These are phyloP conservation scores for Globisporangium ultimum DNA, from an alignment of 352 stramenopile species.

Conservation along the genomic window DNA sequence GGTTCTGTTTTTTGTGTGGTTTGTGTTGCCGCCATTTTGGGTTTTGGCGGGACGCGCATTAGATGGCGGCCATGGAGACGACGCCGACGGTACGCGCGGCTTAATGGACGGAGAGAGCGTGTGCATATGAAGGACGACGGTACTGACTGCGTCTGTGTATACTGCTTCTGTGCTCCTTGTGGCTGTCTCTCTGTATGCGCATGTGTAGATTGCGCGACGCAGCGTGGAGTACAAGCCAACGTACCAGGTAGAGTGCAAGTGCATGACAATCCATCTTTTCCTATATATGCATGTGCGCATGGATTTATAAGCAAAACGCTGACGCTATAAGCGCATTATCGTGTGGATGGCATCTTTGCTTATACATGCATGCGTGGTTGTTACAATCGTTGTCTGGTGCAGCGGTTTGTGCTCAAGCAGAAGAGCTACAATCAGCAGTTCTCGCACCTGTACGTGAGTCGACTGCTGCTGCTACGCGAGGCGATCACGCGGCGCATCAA, in stretches of 20 bases:
- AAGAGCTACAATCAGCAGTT: slow-evolving; percentile 88
- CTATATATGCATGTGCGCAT: neutral
- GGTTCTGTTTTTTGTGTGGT: neutral
- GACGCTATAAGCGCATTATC: no score
- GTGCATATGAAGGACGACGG: neutral
- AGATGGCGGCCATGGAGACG: neutral
- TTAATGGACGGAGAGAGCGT: neutral
- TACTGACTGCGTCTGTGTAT: neutral
- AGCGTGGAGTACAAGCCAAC: slow-evolving; percentile 48
- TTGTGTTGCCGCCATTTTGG: neutral
- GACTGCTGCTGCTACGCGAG: slow-evolving; percentile 67
- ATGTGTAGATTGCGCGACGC: slow-evolving; percentile 25
- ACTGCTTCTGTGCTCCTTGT: neutral
- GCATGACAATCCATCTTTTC: neutral
- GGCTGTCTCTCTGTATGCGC: neutral
- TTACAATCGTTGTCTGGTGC: slow-evolving; percentile 6
- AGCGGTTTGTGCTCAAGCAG: slow-evolving; percentile 84
- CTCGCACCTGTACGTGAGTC: slow-evolving; percentile 89
- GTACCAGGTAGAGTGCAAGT: slow-evolving; percentile 25
- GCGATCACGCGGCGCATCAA: slow-evolving; percentile 46
- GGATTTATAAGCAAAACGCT: no score
- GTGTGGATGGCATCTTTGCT: no score
- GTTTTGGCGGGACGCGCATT: neutral
- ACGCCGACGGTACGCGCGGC: neutral
- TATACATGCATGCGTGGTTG: neutral